These are phyloP conservation scores for Clavispora phyllophila DNA, from an alignment of 805 yeast genomes.

Conservation along the genomic window DNA sequence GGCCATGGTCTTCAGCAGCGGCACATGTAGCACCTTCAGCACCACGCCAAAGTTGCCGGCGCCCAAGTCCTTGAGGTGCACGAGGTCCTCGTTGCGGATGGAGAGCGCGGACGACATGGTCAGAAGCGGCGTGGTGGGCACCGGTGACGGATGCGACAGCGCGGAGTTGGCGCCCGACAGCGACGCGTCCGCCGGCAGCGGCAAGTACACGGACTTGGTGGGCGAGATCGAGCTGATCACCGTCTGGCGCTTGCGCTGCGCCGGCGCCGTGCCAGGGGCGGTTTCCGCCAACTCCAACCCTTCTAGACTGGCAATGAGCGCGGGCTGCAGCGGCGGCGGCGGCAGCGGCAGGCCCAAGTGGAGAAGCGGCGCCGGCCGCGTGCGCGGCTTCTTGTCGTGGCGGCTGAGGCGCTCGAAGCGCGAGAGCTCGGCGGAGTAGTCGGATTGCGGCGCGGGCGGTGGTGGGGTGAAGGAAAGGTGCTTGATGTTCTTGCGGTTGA, in stretches of 20 bases:
- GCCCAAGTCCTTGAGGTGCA: slow-evolving; percentile 74
- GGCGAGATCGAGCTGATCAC: slow-evolving; percentile 41
- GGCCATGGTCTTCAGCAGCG: slow-evolving; percentile 86
- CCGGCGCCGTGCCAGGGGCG: neutral
- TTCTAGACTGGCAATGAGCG: slow-evolving; percentile 5
- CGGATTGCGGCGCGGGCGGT: neutral
- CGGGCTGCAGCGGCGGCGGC: neutral
- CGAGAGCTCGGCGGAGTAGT: slow-evolving; percentile 3
- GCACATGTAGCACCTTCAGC: slow-evolving; percentile 79
- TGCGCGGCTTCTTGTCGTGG: slow-evolving; percentile 17
- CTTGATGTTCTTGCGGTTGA: slow-evolving; percentile 38
- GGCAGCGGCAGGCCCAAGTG: slow-evolving; percentile 14
- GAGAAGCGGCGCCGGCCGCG: slow-evolving; percentile 29
- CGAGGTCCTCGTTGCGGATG: slow-evolving; percentile 54
- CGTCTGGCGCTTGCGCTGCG: slow-evolving; percentile 30
- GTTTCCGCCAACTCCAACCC: slow-evolving; percentile 6
- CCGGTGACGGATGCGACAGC: slow-evolving; percentile 4
- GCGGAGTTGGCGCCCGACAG: neutral
- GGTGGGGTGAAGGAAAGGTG: slow-evolving; percentile 19
- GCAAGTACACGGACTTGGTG: slow-evolving; percentile 21
- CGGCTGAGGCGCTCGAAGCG: slow-evolving; percentile 11
- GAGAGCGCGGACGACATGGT: slow-evolving; percentile 26
- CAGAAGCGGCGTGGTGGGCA: slow-evolving; percentile 26
- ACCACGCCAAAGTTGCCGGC: slow-evolving; percentile 95
- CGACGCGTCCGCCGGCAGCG: slow-evolving; percentile 4